Conservation (phyloP, 441 rosid genomes). For the Populus tomentosa region DNA sequence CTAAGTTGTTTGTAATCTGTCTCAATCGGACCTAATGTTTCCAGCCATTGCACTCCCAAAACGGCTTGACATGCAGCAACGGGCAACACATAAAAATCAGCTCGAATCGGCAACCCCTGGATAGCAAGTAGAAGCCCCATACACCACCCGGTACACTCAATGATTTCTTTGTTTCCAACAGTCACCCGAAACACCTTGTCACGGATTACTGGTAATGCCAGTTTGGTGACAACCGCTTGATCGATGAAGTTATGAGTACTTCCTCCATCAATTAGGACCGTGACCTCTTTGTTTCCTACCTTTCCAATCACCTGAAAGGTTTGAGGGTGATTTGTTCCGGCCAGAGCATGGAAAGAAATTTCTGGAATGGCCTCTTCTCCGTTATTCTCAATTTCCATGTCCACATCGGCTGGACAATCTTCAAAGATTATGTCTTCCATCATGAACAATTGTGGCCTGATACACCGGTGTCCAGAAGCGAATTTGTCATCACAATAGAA, state of each 20-base stretch:
- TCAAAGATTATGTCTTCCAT: too few relatives aligned
- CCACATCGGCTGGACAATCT: fast-evolving
- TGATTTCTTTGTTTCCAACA: not conserved
- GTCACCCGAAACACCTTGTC: not conserved
- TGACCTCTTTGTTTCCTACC: not conserved
- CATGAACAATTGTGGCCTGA: too few relatives aligned
- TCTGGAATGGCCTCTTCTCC: too few relatives aligned
- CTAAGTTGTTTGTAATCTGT: not conserved
- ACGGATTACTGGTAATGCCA: too few relatives aligned
- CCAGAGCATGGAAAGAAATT: not conserved
- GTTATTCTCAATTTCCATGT: not conserved
- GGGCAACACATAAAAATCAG: not conserved
- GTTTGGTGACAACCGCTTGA: too few relatives aligned
- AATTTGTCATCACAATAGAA: too few relatives aligned
- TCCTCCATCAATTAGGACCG: not conserved
- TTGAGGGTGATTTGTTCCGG: fast-evolving
- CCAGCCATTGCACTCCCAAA: not conserved
- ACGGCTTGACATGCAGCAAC: not conserved
- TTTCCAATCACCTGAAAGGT: not conserved
- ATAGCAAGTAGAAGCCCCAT: not conserved
- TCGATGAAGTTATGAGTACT: too few relatives aligned
- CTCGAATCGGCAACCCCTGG: not conserved
- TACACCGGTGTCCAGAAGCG: too few relatives aligned
- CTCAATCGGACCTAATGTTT: not conserved
- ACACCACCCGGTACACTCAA: not conserved